Base-by-base conservation (phyloP, 192 early-diverging fungal genomes). In the Mortierella claussenii region DNA sequence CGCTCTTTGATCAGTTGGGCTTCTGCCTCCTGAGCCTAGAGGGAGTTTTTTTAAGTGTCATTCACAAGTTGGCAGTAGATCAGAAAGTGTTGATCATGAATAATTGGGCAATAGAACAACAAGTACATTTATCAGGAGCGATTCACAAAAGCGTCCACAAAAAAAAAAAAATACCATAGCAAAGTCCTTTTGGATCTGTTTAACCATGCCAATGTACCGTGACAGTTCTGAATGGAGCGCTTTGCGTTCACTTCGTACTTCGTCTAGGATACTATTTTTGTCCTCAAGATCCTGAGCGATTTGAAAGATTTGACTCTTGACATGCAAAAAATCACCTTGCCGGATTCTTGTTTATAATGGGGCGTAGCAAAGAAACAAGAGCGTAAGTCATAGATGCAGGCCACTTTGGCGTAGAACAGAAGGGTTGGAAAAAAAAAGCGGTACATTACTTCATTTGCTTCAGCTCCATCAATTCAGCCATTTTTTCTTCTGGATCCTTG, bases 161-260 rank as follows among this genome's bases (percentile, higher is more conserved):
- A 53, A 17, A 43, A 43, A 5, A 50, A 34, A 21, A 53, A 56
- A 47, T 76, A 76, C 73, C 9, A 76, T 52, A 2, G 65, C 73
- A 40, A 61, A 37, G 30, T 76, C 73, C 40, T 67, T 76, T 44
- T 67, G 73, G 26, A 76, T 43, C 37, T 76, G 73, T 23, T 62
- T 61, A 30, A 76, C 59, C 73, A 76, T 76, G 53, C 37, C 45
- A 18, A 76, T 55, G 27, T 76, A 67, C 12, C 65, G 56, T 11
- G 33, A 23, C 26, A 76, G 47, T 45, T 76, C 73, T 21, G 64
- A 36, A 34, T 76, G 73, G 7, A 76, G 53, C 6, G 28, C 7
- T 51, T 76, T 76, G 13, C 73, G 57, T 18, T 76, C 73, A 2
- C 52, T 49, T 0, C 65, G 56, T 1, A 76, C 61, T 34, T 67